Evolutionary conservation across 352 stramenopile species (phyloP), one percentile per base, ranked within the genome.

Genomic region (Globisporangium perplexum): DNA sequence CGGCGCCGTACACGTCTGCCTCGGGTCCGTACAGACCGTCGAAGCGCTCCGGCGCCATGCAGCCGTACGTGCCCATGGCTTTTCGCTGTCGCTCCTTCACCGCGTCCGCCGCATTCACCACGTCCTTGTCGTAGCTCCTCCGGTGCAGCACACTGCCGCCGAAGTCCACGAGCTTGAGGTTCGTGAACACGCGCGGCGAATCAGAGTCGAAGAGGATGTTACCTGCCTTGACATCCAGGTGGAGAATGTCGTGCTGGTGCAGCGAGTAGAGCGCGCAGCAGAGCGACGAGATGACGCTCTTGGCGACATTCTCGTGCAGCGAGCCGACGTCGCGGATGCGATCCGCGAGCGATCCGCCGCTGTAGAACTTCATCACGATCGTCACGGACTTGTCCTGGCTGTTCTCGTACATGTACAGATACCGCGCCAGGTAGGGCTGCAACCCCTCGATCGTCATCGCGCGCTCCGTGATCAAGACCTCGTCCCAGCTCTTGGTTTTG

Each of bases 161-260:
- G 59, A 88, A 88, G 56, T 86, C 77, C 47, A 86, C 66, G 49
- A 88, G 71, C 58, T 88, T 88, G 33, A 88, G 55, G 44, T 80
- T 77, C 18, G 53, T 50, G 44, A 85, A 83, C 39, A 56, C 62
- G 31, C 55, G 55, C 4, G 52, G 51, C 24, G 53, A 57, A 26
- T 69, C 59, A 10, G 64, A 57, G 53, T 88, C 77, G 28, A 88
- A 88, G 12, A 88, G 50, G 42, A 86, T 74, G 53, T 88, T 88
- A 36, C 60, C 69, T 4, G 74, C 71, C 57, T 86, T 88, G 42
- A 88, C 63, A 55, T 88, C 74, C 49, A 88, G 53, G 45, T 86
- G 77, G 28, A 88, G 57, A 20, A 88, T 67, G 28, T 62, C 35
- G 47, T 85, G 57, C 51, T 71, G 64, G 55, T 88, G 77, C 20